phyloP scores from a whole-genome alignment of 164 flowering plant genomes.

The Echeveria elegans region DNA sequence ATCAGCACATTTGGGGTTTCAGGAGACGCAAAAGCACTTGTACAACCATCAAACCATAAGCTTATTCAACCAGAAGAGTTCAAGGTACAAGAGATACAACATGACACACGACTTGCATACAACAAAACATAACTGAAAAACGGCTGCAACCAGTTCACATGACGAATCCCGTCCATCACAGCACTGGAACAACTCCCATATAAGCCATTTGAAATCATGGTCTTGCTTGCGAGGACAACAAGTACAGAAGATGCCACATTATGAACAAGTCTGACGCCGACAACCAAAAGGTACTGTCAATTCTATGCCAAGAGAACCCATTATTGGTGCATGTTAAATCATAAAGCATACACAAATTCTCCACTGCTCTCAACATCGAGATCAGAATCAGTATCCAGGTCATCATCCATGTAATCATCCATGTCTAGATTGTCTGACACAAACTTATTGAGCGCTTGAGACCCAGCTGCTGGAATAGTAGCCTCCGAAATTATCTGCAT shows the following conservation, averaged over 20 bases:
- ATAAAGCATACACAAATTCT: conserved; percentile 53
- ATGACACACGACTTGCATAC: too few relatives aligned
- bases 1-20: too few relatives aligned
- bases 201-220: too few relatives aligned
- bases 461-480: conserved; percentile 47
- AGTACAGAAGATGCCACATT: background rate
- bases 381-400: conserved; percentile 49
- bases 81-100: too few relatives aligned
- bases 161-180: too few relatives aligned
- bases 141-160: too few relatives aligned
- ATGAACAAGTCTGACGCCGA: background rate
- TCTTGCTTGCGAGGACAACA: too few relatives aligned
- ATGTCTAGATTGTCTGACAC: conserved; percentile 29
- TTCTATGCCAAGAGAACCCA: background rate
- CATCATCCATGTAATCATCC: conserved; percentile 64
- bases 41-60: too few relatives aligned
- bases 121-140: too few relatives aligned
- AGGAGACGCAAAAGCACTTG: too few relatives aligned
- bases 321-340: background rate
- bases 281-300: background rate
- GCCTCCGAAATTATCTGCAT: conserved; percentile 73
- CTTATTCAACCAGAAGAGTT: too few relatives aligned
- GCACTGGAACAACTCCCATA: too few relatives aligned
- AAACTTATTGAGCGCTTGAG: conserved; percentile 20
- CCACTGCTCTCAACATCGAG: conserved; percentile 67